Conservation (phyloP, 257 asterid genomes). For the Ophiorrhiza pumila region DNA sequence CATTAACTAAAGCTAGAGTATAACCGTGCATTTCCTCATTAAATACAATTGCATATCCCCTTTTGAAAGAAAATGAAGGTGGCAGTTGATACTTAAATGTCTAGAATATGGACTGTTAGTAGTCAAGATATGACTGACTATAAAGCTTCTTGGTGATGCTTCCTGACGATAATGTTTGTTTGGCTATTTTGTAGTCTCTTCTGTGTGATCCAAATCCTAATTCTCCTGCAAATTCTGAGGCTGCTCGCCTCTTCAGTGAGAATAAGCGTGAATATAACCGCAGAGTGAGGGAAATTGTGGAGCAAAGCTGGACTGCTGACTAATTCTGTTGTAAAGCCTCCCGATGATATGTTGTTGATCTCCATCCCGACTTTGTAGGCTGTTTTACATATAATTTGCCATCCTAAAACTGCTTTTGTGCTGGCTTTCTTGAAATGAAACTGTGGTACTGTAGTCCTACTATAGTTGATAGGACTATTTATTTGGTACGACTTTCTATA, state of each 20-base stretch:
- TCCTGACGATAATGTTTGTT: background rate
- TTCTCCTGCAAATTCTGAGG: slow-evolving; percentile 87
- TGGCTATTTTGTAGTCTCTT: slow-evolving; percentile 49
- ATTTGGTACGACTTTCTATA: slow-evolving; percentile 17
- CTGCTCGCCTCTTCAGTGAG: slow-evolving; percentile 82
- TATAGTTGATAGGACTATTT: slow-evolving; percentile 22
- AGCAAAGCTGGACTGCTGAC: slow-evolving; percentile 93
- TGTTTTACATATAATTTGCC: slow-evolving; percentile 24
- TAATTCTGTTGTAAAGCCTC: slow-evolving; percentile 23
- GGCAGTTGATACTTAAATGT: background rate
- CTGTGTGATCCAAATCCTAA: slow-evolving; percentile 88
- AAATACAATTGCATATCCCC: background rate
- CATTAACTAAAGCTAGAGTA: background rate
- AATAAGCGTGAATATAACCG: slow-evolving; percentile 78
- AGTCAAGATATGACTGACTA: background rate
- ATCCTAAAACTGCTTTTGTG: slow-evolving; percentile 3
- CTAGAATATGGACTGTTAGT: background rate
- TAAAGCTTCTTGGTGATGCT: background rate
- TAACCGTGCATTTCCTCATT: background rate
- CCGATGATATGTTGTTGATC: background rate
- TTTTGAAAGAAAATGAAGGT: background rate
- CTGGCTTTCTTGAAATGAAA: slow-evolving; percentile 24
- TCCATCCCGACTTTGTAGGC: slow-evolving; percentile 18
- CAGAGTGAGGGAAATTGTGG: slow-evolving; percentile 71
- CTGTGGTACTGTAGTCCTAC: slow-evolving; percentile 14